These are phyloP conservation scores for Plasmopara muralis DNA, from an alignment of 352 stramenopile genomes.

Conservation along the genomic window DNA sequence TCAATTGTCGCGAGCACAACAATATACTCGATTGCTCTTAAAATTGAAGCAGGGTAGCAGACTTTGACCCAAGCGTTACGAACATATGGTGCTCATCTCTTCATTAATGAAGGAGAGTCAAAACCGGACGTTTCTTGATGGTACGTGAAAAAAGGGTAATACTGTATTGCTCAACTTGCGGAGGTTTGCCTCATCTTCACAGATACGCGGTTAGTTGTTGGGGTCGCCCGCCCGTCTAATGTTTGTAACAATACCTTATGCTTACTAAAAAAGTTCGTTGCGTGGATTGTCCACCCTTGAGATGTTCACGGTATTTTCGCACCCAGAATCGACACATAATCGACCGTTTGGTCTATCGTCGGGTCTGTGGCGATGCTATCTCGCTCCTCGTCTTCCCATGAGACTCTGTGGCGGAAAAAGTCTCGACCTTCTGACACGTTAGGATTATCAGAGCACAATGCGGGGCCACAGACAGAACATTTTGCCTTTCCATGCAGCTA, in stretches of 20 bases:
- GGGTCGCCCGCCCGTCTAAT: too few relatives aligned
- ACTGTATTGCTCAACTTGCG: too few relatives aligned
- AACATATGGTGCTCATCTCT: neutral
- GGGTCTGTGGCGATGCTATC: neutral
- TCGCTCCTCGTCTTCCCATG: too few relatives aligned
- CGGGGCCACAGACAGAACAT: too few relatives aligned
- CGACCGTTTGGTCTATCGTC: neutral
- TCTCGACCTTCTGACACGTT: neutral
- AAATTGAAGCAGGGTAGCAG: constrained; percentile 6
- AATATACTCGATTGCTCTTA: neutral
- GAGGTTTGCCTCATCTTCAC: too few relatives aligned
- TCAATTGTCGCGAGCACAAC: too few relatives aligned
- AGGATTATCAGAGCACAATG: neutral
- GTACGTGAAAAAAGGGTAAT: too few relatives aligned
- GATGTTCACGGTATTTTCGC: constrained; percentile 2
- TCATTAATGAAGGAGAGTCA: too few relatives aligned
- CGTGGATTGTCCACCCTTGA: constrained; percentile 10
- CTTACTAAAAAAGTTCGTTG: constrained; percentile 1
- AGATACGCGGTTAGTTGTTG: too few relatives aligned
- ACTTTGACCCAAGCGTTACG: neutral
- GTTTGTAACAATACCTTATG: too few relatives aligned
- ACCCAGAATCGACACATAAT: neutral
- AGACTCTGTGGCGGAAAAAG: neutral
- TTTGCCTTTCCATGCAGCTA: too few relatives aligned
- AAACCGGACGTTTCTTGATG: too few relatives aligned